Evolutionary conservation across 768 basidiomycete genomes (phyloP), one percentile per base, ranked within the genome.

Genomic region (Crepidotus variabilis): DNA sequence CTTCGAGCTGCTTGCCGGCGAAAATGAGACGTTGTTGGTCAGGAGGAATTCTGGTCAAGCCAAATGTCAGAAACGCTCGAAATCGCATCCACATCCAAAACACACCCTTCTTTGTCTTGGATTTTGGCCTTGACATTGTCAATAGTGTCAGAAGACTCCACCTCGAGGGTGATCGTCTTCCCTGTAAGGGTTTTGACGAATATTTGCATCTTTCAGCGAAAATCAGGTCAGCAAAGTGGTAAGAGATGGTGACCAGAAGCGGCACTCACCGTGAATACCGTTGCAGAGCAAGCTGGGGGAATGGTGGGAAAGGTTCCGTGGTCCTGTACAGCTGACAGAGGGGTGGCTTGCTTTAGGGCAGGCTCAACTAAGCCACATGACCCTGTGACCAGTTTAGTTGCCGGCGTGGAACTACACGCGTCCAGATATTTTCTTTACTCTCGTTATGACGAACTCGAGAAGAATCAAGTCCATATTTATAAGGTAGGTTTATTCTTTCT

Each of bases 141-240:
- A 76, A 95, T 93, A 67, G 93, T 94, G 80, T 95, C 92, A 60
- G 89, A 91, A 69, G 92, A 92, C 83, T 94, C 93, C 74, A 95
- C 93, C 87, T 97, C 94, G 59, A 96, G 90, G 81, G 94, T 95
- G 86, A 97, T 97, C 61, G 93, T 95, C 88, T 95, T 92, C 61
- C 90, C 90, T 72, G 92, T 95, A 64, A 94, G 90, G 80, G 92
- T 94, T 74, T 80, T 80, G 69, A 81, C 80, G 73, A 81, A 81
- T 59, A 81, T 81, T 69, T 81, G 78, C 79, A 81, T 81, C 75
- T 61, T 69, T 59, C 46, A 43, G 39, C 54, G 35, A 57, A 54
- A 50, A 56, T 52, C 61, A 47, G 35, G 57, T 62, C 51, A 59
- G 62, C 51, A 55, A 28, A 36, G 55, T 53, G 54, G 61, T 60